Evolutionary conservation across 2,329 filamentous ascomycete species (phyloP).

Genomic region (Botrytis elliptica): DNA sequence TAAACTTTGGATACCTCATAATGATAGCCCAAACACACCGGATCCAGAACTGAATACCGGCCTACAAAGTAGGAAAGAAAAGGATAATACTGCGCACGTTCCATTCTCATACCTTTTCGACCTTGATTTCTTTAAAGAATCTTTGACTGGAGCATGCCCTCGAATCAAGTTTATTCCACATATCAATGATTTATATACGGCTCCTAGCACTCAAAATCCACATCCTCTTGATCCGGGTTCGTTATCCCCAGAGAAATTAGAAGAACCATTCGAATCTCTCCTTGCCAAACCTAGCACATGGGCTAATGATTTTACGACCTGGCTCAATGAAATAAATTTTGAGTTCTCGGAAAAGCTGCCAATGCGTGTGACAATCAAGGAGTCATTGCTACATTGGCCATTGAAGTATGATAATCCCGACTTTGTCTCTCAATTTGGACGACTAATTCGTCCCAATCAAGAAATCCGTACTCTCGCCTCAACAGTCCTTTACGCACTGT

Average conservation of each 20-base stretch:
- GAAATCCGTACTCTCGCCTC: conserved; percentile 31
- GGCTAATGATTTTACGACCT: conserved; percentile 31
- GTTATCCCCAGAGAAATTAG: not conserved
- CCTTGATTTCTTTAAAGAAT: conserved; percentile 27
- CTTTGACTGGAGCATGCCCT: conserved; percentile 27
- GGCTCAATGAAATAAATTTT: conserved; percentile 31
- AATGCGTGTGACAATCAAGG: conserved; percentile 30
- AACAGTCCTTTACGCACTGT: conserved; percentile 35
- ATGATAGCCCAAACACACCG: conserved; percentile 3
- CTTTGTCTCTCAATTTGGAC: conserved; percentile 30
- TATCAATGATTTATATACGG: conserved; percentile 26
- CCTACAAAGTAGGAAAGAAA: conserved; percentile 18
- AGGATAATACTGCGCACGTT: conserved; percentile 18
- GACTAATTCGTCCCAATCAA: conserved; percentile 30
- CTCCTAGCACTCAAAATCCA: conserved; percentile 23
- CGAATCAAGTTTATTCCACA: conserved; percentile 25
- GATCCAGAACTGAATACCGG: not conserved
- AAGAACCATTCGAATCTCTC: conserved; percentile 15
- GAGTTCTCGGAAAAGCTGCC: conserved; percentile 24
- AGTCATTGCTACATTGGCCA: conserved; percentile 31
- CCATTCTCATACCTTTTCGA: conserved; percentile 34
- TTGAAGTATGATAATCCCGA: conserved; percentile 28
- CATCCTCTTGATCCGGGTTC: conserved; percentile 13
- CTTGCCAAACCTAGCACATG: conserved; percentile 27
- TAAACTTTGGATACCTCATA: conserved; percentile 20